Conservation (phyloP, 352 stramenopile genomes). For the Phytophthora citricola region DNA sequence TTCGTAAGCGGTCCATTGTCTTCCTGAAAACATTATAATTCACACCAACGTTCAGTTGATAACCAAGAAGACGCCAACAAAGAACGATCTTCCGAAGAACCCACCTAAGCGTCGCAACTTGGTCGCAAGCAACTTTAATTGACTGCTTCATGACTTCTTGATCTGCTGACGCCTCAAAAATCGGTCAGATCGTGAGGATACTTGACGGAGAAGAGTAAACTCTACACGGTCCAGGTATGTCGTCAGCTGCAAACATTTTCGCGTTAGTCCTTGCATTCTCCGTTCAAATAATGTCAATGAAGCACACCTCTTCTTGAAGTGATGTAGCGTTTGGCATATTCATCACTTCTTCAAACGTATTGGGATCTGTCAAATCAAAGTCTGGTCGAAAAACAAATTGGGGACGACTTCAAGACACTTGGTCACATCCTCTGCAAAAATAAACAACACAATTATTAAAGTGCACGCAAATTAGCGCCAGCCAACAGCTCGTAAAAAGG, state of each 20-base stretch:
- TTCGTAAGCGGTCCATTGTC: constrained; percentile 86
- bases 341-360: constrained; percentile 85
- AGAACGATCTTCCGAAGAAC: constrained; percentile 1
- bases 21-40: constrained; percentile 38
- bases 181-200: constrained; percentile 83
- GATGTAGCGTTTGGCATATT: constrained; percentile 59
- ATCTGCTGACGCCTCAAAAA: constrained; percentile 88
- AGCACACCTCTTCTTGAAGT: constrained; percentile 73
- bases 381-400: constrained; percentile 78
- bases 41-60: constrained; percentile 8
- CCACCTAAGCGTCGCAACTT: constrained; percentile 80
- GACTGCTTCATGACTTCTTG: constrained; percentile 90
- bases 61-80: not conserved
- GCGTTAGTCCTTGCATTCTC: not conserved
- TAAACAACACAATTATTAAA: constrained; percentile 1
- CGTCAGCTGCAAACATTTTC: constrained; percentile 52
- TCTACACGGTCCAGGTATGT: constrained; percentile 87
- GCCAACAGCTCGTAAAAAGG: not conserved
- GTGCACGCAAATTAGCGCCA: no score
- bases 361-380: constrained; percentile 80
- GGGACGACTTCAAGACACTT: constrained; percentile 81
- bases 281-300: not conserved
- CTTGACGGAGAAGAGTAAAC: constrained; percentile 84
- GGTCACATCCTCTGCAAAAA: constrained; percentile 72
- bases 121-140: constrained; percentile 77